Evolutionary conservation across 805 yeast species (phyloP).

Genomic region (Lipomyces chichibuensis): DNA sequence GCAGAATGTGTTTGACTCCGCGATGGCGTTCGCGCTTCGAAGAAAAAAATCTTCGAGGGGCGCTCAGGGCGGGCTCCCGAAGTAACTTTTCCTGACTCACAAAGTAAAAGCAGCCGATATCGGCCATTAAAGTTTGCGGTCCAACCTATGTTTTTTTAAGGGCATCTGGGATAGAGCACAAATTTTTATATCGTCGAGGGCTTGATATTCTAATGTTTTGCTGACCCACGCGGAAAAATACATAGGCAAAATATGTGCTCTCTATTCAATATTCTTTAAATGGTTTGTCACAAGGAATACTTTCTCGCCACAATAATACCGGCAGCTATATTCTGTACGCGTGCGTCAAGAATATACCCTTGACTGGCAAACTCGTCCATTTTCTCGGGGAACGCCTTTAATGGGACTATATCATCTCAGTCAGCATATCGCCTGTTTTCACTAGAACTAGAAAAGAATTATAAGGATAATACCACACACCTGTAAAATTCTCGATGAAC

Average conservation of each 20-base stretch:
- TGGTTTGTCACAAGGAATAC: conserved; percentile 21
- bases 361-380: conserved; percentile 57
- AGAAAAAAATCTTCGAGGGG: not conserved
- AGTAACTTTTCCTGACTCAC: not conserved
- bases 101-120: not conserved
- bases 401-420: conserved; percentile 51
- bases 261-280: not conserved
- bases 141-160: not conserved
- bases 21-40: conserved; percentile 7
- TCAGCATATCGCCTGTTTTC: not conserved
- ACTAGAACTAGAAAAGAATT: not conserved
- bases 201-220: too few species aligned
- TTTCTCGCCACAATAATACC: conserved; percentile 65
- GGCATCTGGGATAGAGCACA: too few species aligned
- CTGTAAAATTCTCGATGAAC: conserved; percentile 82
- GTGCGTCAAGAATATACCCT: conserved; percentile 83
- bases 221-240: too few species aligned
- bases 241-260: not conserved
- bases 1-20: conserved; percentile 23
- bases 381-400: conserved; percentile 58
- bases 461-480: conserved; percentile 6
- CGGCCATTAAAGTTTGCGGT: not conserved
- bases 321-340: conserved; percentile 82
- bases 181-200: too few species aligned
- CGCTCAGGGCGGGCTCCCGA: too few species aligned